Evolutionary conservation across 495 filamentous ascomycete species (phyloP), one percentile per base, ranked within the genome.

Genomic region (Penicillium chermesinum): DNA sequence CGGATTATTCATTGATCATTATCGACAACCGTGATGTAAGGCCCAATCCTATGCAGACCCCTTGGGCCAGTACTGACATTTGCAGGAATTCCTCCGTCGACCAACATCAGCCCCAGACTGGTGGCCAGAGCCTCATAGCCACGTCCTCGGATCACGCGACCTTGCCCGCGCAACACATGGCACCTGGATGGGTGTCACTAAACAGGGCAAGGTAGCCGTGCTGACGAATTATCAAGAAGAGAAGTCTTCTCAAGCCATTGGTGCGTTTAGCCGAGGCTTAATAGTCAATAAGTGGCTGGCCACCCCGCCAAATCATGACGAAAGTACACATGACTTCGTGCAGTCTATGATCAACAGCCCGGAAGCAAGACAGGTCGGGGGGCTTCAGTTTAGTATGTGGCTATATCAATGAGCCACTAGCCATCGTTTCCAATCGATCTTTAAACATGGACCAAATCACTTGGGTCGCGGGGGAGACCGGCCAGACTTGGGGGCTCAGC

Each of bases 141-240:
- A 86, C 53, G 73, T 88, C 52, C 78, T 88, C 18, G 83, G 78
- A 19, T 85, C 83, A 35, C 79, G 82, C 45, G 85, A 88, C 59
- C 74, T 88, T 10, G 77, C 84, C 12, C 77, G 84, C 14, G 53
- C 75, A 12, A 80, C 74, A 17, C 79, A 81, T 42, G 93, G 93
- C 18, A 97, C 94, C 37, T 99, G 94, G 93, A 82, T 97, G 46
- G 93, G 90, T 21, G 77, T 99, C 51, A 96, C 89, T 33, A 81
- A 75, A 48, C 71, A 83, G 25, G 93, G 93, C 13, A 88, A 88
- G 50, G 69, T 99, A 39, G 91, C 94, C 10, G 83, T 94, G 30
- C 76, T 99, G 30, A 97, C 94, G 44, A 99, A 99, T 73, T 96
- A 89, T 61, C 86, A 88, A 44, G 93, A 97, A 71, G 51, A 62